These are phyloP conservation scores for Cyclospora cayetanensis DNA, from an alignment of 169 alveolate species.

Conservation along the genomic window DNA sequence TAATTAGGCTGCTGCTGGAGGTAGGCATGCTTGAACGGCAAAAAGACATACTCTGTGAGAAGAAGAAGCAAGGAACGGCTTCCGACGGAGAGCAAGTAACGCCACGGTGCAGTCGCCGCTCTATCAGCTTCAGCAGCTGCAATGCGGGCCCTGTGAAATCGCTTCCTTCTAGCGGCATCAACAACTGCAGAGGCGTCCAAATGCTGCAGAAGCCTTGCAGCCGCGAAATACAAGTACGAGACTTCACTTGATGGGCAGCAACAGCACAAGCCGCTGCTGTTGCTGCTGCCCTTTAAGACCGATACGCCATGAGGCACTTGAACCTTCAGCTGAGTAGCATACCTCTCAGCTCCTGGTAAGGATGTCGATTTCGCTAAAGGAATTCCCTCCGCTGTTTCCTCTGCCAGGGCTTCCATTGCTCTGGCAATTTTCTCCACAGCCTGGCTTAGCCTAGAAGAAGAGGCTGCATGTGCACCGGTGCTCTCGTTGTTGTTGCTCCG, in stretches of 20 bases:
- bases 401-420: too few relatives aligned
- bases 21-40: neutral
- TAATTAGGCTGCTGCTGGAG: neutral
- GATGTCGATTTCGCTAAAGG: too few relatives aligned
- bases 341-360: too few relatives aligned
- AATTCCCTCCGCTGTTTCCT: too few relatives aligned
- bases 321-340: too few relatives aligned
- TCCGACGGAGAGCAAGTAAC: neutral
- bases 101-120: neutral
- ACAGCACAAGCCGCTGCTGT: neutral
- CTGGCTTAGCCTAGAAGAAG: neutral
- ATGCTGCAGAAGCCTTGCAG: neutral
- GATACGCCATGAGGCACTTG: neutral
- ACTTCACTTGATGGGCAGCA: neutral
- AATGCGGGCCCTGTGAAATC: neutral
- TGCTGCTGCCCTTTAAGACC: neutral
- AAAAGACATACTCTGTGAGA: neutral
- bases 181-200: conserved; percentile 9
- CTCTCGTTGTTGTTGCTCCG: neutral
- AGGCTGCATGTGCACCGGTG: neutral
- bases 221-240: neutral
- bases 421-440: neutral
- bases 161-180: conserved; percentile 5
- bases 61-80: neutral
- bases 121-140: neutral